Conservation (phyloP, 257 asterid genomes). For the Solanum commersonii region DNA sequence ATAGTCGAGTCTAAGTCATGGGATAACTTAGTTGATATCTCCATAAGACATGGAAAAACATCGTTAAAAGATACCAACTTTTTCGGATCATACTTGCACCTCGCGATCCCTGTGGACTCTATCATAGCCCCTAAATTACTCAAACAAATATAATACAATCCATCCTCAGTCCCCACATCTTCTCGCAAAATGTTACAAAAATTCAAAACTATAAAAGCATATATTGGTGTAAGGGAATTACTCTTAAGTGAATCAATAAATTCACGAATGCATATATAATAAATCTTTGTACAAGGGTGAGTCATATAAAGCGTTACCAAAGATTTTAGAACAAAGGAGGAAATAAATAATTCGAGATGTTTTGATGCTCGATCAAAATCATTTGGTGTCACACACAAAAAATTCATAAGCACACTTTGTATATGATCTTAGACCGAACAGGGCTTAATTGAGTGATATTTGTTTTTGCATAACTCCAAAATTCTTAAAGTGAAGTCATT, state of each 20-base stretch:
- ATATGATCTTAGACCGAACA: neutral
- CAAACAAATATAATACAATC: conserved; percentile 35
- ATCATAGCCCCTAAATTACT: conserved; percentile 24
- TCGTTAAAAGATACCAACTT: conserved; percentile 33
- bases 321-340: neutral
- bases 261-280: conserved; percentile 37
- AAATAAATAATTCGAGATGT: neutral
- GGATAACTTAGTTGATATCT: conserved; percentile 38
- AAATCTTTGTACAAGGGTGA: conserved; percentile 22
- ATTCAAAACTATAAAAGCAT: conserved; percentile 37
- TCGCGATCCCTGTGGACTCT: conserved; percentile 9
- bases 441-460: neutral
- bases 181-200: conserved; percentile 40
- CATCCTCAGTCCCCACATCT: conserved; percentile 25
- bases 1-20: conserved; percentile 14
- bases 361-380: neutral
- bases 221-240: conserved; percentile 9
- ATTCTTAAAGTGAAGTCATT: conserved; percentile 30
- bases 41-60: conserved; percentile 42
- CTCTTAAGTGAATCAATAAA: conserved; percentile 32
- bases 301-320: conserved; percentile 21
- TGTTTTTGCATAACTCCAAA: conserved; percentile 25
- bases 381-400: neutral
- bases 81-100: neutral
- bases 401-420: neutral